Conservation (phyloP, 2,329 filamentous ascomycete genomes). For the Zymoseptoria ardabiliae region DNA sequence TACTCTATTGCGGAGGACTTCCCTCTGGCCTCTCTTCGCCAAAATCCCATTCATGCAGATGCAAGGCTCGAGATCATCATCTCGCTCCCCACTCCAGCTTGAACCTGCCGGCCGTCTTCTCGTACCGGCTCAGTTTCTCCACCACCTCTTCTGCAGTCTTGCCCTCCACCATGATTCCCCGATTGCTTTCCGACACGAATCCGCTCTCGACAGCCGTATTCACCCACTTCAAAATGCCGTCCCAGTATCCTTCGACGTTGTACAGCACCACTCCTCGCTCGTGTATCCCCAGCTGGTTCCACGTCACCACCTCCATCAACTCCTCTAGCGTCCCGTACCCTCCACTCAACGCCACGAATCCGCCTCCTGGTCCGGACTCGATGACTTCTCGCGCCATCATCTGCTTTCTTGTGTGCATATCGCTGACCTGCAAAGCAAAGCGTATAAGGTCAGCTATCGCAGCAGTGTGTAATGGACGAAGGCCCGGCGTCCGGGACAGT, state of each 20-base stretch:
- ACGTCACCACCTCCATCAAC: constrained; percentile 82
- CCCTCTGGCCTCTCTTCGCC: not conserved
- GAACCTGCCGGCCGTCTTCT: constrained; percentile 65
- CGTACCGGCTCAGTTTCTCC: constrained; percentile 63
- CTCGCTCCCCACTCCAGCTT: constrained; percentile 67
- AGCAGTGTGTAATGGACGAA: too few species aligned
- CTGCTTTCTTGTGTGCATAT: constrained; percentile 95
- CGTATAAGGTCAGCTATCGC: too few species aligned
- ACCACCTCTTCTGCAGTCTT: constrained; percentile 65
- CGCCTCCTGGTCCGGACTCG: constrained; percentile 69
- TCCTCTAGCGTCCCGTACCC: constrained; percentile 96
- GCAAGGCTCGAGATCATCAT: not conserved
- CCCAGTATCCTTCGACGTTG: constrained; percentile 88
- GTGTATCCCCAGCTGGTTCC: constrained; percentile 94
- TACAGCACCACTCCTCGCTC: constrained; percentile 68
- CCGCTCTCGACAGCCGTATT: constrained; percentile 64
- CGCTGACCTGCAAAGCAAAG: too few species aligned
- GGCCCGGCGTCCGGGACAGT: too few species aligned
- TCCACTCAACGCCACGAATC: constrained; percentile 81
- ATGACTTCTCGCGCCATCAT: constrained; percentile 88
- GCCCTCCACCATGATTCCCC: constrained; percentile 71
- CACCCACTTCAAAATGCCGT: constrained; percentile 78
- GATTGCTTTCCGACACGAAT: constrained; percentile 67
- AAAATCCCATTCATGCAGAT: not conserved
- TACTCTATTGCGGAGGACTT: not conserved